Evolutionary conservation across 495 filamentous ascomycete genomes (phyloP), one percentile per base, ranked within the genome.

Genomic region (Beverwykella pulmonaria): DNA sequence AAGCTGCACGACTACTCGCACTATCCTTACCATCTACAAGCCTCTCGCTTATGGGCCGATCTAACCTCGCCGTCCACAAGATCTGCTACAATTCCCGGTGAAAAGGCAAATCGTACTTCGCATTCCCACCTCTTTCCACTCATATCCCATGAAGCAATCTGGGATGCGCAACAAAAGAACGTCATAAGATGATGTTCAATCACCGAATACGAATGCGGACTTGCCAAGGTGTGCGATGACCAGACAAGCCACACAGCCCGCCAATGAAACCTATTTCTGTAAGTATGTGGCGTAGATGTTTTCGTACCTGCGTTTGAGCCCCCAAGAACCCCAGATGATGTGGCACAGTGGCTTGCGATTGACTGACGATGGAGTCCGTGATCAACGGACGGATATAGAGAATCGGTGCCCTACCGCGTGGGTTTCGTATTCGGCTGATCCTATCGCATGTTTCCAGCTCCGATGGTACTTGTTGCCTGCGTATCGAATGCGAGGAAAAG

Each of bases 181-280:
- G 46, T 10, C 7, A 9, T 12, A 8, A 12, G 12, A 34, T 41
- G 19, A 3, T 17, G 25, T 23, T 29, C 53, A 67, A 67, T 67
- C 63, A 67, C 63, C 63, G 63, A 61, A 67, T 67, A 67, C 63
- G 63, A 67, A 29, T 36, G n/a, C 62, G 46, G 50, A 49, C 32
- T 47, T 64, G 52, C 61, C 61, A 64, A 59, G 61, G 12, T 50
- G 52, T 56, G 4, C 17, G 22, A 10, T 26, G 50, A 1, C 15
- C 48, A 20, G 8, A 27, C 19, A 29, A 47, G 53, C 61, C 52
- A 64, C 61, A 48, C 22, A 15, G 4, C 23, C 17, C 25, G 30
- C 52, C 20, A 64, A 46, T 22, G 46, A 34, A 23, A 56, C 3
- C 5, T 5, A 2, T 32, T 32, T 26, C 34, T 47, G 36, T 32